Evolutionary conservation across 345 rosid species (phyloP).

Genomic region (Brassica cretica): DNA sequence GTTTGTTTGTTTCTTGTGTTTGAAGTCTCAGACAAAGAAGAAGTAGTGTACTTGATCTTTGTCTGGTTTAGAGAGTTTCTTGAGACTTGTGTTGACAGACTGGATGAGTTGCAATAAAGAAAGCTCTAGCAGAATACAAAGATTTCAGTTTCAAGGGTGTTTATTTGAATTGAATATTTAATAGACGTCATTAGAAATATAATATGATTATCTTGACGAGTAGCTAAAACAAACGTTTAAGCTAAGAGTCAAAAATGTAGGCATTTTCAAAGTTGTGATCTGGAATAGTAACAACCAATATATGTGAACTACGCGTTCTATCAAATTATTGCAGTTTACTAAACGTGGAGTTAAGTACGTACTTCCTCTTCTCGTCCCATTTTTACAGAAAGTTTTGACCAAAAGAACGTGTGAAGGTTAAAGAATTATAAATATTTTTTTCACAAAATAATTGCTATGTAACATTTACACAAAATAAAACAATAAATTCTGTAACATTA

Average conservation of each 20-base stretch:
- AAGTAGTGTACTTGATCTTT: slow-evolving; percentile 10
- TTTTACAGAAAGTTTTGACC: too few relatives aligned
- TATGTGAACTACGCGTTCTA: slow-evolving; percentile 20
- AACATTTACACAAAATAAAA: too few relatives aligned
- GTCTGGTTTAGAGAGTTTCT: slow-evolving; percentile 20
- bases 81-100: background rate
- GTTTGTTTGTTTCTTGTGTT: slow-evolving; percentile 20
- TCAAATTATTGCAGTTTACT: background rate
- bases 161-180: slow-evolving; percentile 14
- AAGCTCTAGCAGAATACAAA: slow-evolving; percentile 1
- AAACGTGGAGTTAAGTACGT: too few relatives aligned
- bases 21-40: slow-evolving; percentile 26
- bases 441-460: too few relatives aligned
- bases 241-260: slow-evolving; percentile 8
- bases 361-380: too few relatives aligned
- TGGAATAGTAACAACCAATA: background rate
- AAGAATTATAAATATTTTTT: too few relatives aligned
- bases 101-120: slow-evolving; percentile 32
- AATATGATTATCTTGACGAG: slow-evolving; percentile 10
- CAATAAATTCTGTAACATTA: too few relatives aligned
- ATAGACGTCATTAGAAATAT: slow-evolving; percentile 5
- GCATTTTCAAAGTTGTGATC: slow-evolving; percentile 10
- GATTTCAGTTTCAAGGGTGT: background rate
- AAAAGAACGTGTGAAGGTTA: too few relatives aligned
- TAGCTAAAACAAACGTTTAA: slow-evolving; percentile 22